Percentiles rank a stretch among this genome's conserved stretches.
Evolutionary conservation across 75 land plant genomes (phyloP).

Genomic region (Pinus taeda): DNA sequence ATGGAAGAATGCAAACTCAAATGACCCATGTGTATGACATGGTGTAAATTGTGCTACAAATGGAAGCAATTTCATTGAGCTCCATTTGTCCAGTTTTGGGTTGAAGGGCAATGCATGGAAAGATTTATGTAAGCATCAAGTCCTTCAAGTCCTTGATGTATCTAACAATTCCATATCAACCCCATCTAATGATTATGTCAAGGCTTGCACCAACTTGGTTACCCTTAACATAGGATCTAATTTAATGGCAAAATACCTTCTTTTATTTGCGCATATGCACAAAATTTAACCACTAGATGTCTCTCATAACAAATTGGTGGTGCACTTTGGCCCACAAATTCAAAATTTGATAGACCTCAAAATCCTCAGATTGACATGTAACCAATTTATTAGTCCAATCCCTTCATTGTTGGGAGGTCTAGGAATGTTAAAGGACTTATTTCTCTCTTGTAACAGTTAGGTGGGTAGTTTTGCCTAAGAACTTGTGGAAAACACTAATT

Average conservation of each 20-base stretch:
- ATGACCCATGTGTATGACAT: neutral
- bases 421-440: too few relatives aligned
- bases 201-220: slow-evolving; percentile 14
- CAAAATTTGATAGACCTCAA: neutral
- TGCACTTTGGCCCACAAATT: slow-evolving; percentile 6
- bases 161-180: neutral
- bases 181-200: too few relatives aligned
- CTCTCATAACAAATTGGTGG: slow-evolving; percentile 12
- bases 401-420: too few relatives aligned
- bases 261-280: slow-evolving; percentile 1
- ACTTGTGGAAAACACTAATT: neutral
- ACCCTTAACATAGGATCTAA: slow-evolving; percentile 22
- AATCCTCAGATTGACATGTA: neutral
- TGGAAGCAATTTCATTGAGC: neutral
- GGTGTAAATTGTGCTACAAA: neutral
- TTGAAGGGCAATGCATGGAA: neutral
- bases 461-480: neutral
- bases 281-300: slow-evolving; percentile 12
- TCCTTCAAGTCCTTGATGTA: neutral
- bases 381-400: neutral
- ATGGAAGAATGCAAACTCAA: neutral
- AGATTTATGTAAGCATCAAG: neutral
- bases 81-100: neutral
- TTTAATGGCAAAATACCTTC: slow-evolving; percentile 18
- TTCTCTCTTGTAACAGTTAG: neutral